phyloP scores from a whole-genome alignment of 306 rosid genomes.

The Comarum palustre region DNA sequence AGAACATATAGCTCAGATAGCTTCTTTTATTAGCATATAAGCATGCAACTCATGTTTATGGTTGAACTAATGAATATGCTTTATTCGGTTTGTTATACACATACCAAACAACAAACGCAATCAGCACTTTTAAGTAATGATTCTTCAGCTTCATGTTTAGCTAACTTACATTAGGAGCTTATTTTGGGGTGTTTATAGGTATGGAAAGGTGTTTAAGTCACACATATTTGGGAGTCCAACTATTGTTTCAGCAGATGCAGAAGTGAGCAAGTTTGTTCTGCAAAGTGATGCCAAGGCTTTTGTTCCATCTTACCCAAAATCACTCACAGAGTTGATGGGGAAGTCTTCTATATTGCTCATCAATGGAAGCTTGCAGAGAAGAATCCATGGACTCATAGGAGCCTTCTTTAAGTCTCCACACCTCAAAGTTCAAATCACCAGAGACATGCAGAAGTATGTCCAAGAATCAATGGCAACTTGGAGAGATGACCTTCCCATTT shows the following conservation, averaged over 20 bases:
- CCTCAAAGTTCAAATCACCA: constrained; percentile 78
- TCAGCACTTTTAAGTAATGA: background rate
- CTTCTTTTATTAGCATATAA: constrained; percentile 3
- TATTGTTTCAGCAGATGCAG: constrained; percentile 86
- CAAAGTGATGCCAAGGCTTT: constrained; percentile 91
- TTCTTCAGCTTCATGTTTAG: background rate
- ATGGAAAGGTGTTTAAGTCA: constrained; percentile 94
- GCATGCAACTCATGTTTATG: background rate
- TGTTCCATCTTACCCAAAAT: constrained; percentile 88
- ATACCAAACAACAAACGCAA: background rate
- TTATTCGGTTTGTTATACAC: background rate
- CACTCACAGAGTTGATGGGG: constrained; percentile 84
- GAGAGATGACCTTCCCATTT: constrained; percentile 58
- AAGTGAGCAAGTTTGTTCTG: constrained; percentile 72
- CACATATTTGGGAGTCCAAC: constrained; percentile 94
- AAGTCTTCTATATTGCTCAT: constrained; percentile 87
- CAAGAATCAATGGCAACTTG: constrained; percentile 71
- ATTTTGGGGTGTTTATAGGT: constrained; percentile 38
- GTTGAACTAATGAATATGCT: background rate
- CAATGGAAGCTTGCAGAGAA: constrained; percentile 89
- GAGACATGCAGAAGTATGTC: constrained; percentile 70
- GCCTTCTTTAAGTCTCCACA: constrained; percentile 86
- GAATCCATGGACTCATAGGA: constrained; percentile 91
- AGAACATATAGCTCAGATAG: background rate
- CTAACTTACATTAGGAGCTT: background rate